These are phyloP conservation scores for Globisporangium yorkense DNA, from an alignment of 352 stramenopile genomes.

Conservation along the genomic window DNA sequence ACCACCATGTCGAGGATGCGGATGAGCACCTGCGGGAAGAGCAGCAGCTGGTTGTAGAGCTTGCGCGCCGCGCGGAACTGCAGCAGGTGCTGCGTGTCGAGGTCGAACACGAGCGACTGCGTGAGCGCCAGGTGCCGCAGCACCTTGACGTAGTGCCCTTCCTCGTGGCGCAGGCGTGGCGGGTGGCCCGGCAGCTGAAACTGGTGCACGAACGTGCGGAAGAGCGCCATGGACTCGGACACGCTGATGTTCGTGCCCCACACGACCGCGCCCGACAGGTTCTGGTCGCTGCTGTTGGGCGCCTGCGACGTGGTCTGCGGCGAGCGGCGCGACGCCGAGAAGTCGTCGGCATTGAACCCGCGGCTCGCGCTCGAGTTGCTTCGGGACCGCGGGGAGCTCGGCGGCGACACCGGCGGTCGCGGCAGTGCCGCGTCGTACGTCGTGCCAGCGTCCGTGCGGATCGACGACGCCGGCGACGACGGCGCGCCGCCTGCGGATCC, in stretches of 20 bases:
- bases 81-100: conserved; percentile 90
- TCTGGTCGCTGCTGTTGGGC: conserved; percentile 28
- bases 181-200: conserved; percentile 45
- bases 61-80: conserved; percentile 72
- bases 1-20: conserved; percentile 96
- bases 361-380: conserved; percentile 6
- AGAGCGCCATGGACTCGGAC: conserved; percentile 87
- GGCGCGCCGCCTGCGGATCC: conserved; percentile 16
- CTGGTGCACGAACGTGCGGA: conserved; percentile 86
- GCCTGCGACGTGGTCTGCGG: conserved; percentile 12
- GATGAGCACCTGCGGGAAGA: conserved; percentile 95
- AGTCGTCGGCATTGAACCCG: conserved; percentile 16
- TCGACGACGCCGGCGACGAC: conserved; percentile 37
- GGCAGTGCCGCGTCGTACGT: conserved; percentile 29
- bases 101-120: conserved; percentile 84
- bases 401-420: conserved; percentile 50
- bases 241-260: conserved; percentile 94
- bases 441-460: conserved; percentile 27
- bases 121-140: conserved; percentile 74
- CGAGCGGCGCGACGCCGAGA: conserved; percentile 31
- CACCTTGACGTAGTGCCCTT: conserved; percentile 74
- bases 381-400: conserved; percentile 42
- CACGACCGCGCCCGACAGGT: conserved; percentile 82
- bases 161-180: conserved; percentile 22
- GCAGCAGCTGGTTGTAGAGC: conserved; percentile 96